Percentiles rank a stretch among this genome's conserved stretches.
These are phyloP conservation scores for Schoenoplectus tabernaemontani DNA, from an alignment of 202 grass and related monocot genomes.

Conservation along the genomic window DNA sequence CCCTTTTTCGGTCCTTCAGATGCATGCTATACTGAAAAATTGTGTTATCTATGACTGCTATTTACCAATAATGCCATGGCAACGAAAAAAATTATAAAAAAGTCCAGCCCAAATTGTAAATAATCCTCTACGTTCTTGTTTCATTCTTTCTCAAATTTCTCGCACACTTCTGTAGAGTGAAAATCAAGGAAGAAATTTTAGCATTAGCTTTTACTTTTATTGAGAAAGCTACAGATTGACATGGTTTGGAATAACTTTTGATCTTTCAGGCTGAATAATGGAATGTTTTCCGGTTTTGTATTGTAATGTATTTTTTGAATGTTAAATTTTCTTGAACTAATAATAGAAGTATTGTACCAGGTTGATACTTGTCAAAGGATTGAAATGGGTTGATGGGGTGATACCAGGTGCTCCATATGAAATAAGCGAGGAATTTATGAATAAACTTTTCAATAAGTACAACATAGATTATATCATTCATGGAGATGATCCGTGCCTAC, in stretches of 20 bases:
- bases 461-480: slow-evolving; percentile 83
- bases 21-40: neutral
- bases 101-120: neutral
- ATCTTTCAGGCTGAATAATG: neutral
- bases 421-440: slow-evolving; percentile 88
- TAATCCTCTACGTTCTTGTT: neutral
- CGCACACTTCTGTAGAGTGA: neutral
- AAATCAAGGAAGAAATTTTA: neutral
- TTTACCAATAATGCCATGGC: neutral
- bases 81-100: neutral
- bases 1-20: neutral
- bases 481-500: slow-evolving; percentile 88
- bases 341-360: slow-evolving; percentile 23
- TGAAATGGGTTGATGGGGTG: slow-evolving; percentile 92
- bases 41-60: neutral
- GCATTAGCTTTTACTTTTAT: neutral
- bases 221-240: neutral
- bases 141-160: neutral
- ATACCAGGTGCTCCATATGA: slow-evolving; percentile 77
- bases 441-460: slow-evolving; percentile 84
- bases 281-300: neutral
- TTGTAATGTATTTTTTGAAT: neutral
- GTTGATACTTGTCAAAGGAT: slow-evolving; percentile 74
- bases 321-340: neutral
- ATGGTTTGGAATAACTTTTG: neutral